Base-by-base conservation (phyloP, 495 filamentous ascomycete genomes). In the Lasiosphaeris hirsuta region DNA sequence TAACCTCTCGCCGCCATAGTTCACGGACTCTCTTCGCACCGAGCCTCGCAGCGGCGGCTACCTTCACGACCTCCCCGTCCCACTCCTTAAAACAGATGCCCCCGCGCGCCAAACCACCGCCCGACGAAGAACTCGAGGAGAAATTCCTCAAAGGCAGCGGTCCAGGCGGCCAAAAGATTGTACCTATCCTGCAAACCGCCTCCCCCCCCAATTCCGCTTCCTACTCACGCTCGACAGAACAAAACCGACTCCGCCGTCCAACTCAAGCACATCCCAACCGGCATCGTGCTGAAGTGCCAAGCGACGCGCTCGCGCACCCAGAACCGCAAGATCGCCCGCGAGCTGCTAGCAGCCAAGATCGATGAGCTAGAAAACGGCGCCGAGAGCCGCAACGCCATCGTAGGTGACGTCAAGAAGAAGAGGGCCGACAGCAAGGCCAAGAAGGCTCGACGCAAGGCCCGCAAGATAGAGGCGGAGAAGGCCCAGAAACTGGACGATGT, bases 211-310 rank as follows among this genome's bases (percentile, higher is more conserved):
- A 52, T 23, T 44, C 14, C 13, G 35, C 19, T 45, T 10, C 44
- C 18, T 5, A 37, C 47, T 51, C 33, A 51, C 23, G n/a, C n/a
- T n/a, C n/a, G n/a, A n/a, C 52, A 92, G 89, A 98, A 98, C 76
- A 98, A 98, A 86, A 97, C 94, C 18, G 86, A 85, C 61, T 97
- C 90, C 8, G 94, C 94, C 45, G 94, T 97, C 39, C 95, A 98
- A 67, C 80, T 98, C 23, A 92, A 84, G 55, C 94, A 98, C 74
- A 72, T 89, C 17, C 90, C 92, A 11, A 93, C 91, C 8, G 92
- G 92, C 47, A 73, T 96, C 30, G 92, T 97, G 18, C 77, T 97
- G 10, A 98, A 98, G 71, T 92, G 80, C 40, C 94, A 98, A 72
- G 90, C 85, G 6, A 97, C 95, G 4, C 86, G 94, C 15, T 94